Percentiles rank a stretch among this genome's conserved stretches.
phyloP scores from a whole-genome alignment of 352 stramenopile species.

The Pythium scleroteichum region DNA sequence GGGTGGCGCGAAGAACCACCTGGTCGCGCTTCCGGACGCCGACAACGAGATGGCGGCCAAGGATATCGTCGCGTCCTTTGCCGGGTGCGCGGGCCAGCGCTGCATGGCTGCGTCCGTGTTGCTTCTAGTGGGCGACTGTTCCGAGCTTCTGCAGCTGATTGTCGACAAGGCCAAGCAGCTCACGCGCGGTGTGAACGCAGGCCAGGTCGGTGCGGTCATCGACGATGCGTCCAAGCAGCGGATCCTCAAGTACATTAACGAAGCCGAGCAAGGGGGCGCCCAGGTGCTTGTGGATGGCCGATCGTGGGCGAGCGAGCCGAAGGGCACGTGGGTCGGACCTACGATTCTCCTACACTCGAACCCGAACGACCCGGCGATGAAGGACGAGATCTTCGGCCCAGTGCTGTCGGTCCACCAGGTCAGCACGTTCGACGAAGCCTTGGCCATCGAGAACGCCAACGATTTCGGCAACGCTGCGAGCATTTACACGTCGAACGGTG shows the following conservation, averaged over 20 bases:
- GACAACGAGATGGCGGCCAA: constrained; percentile 90
- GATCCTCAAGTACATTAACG: constrained; percentile 95
- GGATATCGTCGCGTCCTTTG: constrained; percentile 96
- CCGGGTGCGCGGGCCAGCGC: constrained; percentile 94
- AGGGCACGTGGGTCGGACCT: constrained; percentile 92
- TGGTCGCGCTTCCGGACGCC: constrained; percentile 95
- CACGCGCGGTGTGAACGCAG: constrained; percentile 85
- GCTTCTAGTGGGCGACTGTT: constrained; percentile 85
- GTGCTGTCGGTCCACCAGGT: constrained; percentile 92
- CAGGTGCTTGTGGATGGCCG: constrained; percentile 94
- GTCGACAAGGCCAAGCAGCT: constrained; percentile 88
- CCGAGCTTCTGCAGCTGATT: constrained; percentile 82
- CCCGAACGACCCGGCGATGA: constrained; percentile 85
- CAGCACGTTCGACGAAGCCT: constrained; percentile 90
- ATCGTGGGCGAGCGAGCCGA: constrained; percentile 55
- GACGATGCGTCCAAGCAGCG: constrained; percentile 87
- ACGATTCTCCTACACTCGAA: constrained; percentile 94
- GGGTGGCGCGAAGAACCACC: constrained; percentile 97
- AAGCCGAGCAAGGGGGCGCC: constrained; percentile 80
- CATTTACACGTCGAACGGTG: constrained; percentile 96
- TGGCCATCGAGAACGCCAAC: constrained; percentile 96
- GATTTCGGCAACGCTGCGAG: constrained; percentile 97
- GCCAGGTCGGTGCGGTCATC: constrained; percentile 96
- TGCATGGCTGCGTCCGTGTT: constrained; percentile 98
- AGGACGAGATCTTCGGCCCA: constrained; percentile 97